Base-by-base conservation (phyloP, 1,284 basidiomycete species). In the Pseudomicrostroma phylloplanum region DNA sequence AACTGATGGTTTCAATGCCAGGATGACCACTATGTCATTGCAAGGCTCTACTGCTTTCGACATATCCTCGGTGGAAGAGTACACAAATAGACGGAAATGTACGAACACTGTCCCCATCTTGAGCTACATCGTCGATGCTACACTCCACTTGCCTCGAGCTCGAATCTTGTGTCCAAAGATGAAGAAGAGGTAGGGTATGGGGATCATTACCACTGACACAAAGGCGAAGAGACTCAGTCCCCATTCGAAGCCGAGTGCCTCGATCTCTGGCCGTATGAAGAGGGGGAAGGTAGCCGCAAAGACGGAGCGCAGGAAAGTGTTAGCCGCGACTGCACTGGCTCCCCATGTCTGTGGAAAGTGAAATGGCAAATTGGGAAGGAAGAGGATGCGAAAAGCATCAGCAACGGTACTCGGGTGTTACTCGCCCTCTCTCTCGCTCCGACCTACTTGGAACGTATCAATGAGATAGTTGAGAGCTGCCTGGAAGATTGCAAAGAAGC, bases 131-230 rank as follows among this genome's bases (percentile, higher is more conserved):
- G 30, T 36, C 30, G 30, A 36, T 36, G 30, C 30, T 36, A 36
- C 30, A 36, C 30, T 36, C 43, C 43, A 48, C 43, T n/a, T 21
- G 43, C 60, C 40, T 39, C 60, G n/a, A 13, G 43, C 26, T 21
- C 61, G 21, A 25, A 62, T 48, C 17, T 39, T 26, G 4, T 13
- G 17, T 17, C 62, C 62, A 43, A 49, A 63, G 17, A 57, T 26
- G 59, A 62, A 63, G 6, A 63, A 63, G 49, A 56, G 15, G 39
- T 30, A 58, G 21, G 62, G 62, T 19, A 62, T 39, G n/a, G 51
- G 19, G 30, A 25, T 56, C 30, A 63, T 41, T 12, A 42, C 53
- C 6, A 63, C 21, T 6, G 60, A 19, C 6, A 63, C 23, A 12
- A 63, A 58, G 11, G 51, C 58, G 19, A 62, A 41, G 39, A 63